phyloP scores from a whole-genome alignment of 1,139 yeast genomes.

The Tardiomyces blankii region DNA sequence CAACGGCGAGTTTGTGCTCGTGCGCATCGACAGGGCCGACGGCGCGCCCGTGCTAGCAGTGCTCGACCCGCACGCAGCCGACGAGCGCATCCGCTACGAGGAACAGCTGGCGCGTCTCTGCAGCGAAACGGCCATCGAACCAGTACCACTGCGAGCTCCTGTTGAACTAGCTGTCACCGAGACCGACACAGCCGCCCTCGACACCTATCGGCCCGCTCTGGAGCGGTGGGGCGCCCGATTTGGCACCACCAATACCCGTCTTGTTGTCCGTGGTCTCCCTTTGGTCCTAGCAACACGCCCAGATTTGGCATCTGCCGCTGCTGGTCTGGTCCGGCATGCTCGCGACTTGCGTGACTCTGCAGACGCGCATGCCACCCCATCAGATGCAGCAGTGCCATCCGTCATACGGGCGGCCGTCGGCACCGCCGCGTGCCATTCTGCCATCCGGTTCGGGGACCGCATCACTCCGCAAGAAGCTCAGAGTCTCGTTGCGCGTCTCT shows the following conservation, averaged over 20 bases:
- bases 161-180: neutral
- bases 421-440: neutral
- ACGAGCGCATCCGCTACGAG: neutral
- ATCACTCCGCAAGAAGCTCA: neutral
- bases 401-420: neutral
- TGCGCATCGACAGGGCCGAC: neutral
- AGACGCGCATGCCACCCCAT: too few relatives aligned
- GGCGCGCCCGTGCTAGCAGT: neutral
- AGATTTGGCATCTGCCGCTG: neutral
- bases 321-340: neutral
- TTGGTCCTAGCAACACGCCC: neutral
- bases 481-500: neutral
- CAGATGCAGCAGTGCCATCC: neutral
- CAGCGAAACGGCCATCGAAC: neutral
- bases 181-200: neutral
- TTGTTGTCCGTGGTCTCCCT: neutral
- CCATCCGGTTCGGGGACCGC: neutral
- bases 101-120: neutral
- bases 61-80: neutral
- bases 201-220: neutral
- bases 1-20: neutral
- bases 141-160: neutral
- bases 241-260: neutral
- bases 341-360: neutral
- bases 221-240: neutral